Conservation (phyloP, 805 yeast species). For the Candida endomychidarum region DNA sequence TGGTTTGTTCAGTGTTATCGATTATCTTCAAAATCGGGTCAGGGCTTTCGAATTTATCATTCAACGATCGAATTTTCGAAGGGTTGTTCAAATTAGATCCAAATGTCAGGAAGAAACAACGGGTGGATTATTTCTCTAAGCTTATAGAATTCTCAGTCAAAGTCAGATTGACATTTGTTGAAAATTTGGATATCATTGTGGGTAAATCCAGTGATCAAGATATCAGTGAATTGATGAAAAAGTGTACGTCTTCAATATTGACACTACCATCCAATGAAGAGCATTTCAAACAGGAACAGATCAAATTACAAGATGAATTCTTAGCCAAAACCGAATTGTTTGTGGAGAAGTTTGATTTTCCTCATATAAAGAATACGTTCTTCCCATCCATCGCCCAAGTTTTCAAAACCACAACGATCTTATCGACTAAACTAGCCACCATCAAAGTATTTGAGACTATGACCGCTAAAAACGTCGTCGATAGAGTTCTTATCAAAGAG, state of each 20-base stretch:
- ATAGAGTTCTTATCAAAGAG: conserved; percentile 69
- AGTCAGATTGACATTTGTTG: conserved; percentile 33
- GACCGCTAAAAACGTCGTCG: conserved; percentile 61
- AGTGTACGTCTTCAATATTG: conserved; percentile 38
- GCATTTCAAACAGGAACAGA: conserved; percentile 30
- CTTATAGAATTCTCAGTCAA: conserved; percentile 33
- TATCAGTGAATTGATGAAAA: conserved; percentile 48
- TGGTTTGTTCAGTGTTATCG: conserved; percentile 49
- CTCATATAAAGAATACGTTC: conserved; percentile 70
- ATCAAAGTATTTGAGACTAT: conserved; percentile 58
- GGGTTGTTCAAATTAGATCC: conserved; percentile 28
- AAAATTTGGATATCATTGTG: conserved; percentile 48
- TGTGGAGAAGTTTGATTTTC: conserved; percentile 55
- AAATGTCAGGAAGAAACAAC: conserved; percentile 22
- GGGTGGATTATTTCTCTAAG: conserved; percentile 21
- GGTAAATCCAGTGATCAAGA: conserved; percentile 53
- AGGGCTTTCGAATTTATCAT: conserved; percentile 71
- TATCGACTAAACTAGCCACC: conserved; percentile 73
- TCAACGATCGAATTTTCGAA: conserved; percentile 67
- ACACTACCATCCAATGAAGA: conserved; percentile 26
- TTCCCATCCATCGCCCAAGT: conserved; percentile 70
- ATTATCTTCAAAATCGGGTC: conserved; percentile 64
- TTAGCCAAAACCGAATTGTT: conserved; percentile 44
- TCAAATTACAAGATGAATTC: conserved; percentile 51
- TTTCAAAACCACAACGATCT: conserved; percentile 81